Conservation (phyloP, 2,329 filamentous ascomycete species). For the Epichloe coenophiala region DNA sequence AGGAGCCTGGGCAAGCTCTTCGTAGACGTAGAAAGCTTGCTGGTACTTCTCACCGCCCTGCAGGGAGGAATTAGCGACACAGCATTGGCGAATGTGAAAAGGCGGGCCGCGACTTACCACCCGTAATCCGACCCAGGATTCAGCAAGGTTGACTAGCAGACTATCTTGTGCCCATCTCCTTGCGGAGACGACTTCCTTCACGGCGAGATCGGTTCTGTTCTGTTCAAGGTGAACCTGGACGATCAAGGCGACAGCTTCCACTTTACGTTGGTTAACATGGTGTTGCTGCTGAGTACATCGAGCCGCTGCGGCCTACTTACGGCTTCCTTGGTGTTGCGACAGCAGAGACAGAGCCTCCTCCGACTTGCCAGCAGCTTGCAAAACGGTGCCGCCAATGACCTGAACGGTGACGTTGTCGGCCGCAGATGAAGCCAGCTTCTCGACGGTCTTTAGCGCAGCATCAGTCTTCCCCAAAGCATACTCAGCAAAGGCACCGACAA, state of each 20-base stretch:
- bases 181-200: constrained; percentile 78
- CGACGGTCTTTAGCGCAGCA: constrained; percentile 46
- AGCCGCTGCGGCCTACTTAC: constrained; percentile 34
- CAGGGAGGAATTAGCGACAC: constrained; percentile 13
- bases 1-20: constrained; percentile 83
- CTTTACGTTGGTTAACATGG: constrained; percentile 24
- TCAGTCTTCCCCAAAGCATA: constrained; percentile 45
- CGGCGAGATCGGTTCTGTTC: constrained; percentile 78
- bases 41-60: constrained; percentile 94
- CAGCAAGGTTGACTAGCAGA: constrained; percentile 81
- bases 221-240: constrained; percentile 86
- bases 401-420: constrained; percentile 71
- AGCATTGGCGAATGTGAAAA: background rate
- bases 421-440: constrained; percentile 53
- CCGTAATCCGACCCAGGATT: constrained; percentile 87
- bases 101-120: constrained; percentile 39
- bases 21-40: constrained; percentile 92
- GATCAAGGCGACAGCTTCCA: constrained; percentile 70
- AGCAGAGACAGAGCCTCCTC: constrained; percentile 75
- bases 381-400: constrained; percentile 65
- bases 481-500: constrained; percentile 64
- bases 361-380: constrained; percentile 67
- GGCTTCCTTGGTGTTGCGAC: constrained; percentile 71
- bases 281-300: background rate
- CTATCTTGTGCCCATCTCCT: constrained; percentile 93